Evolutionary conservation across 169 alveolate genomes (phyloP).

Genomic region (Babesia bigemina): DNA sequence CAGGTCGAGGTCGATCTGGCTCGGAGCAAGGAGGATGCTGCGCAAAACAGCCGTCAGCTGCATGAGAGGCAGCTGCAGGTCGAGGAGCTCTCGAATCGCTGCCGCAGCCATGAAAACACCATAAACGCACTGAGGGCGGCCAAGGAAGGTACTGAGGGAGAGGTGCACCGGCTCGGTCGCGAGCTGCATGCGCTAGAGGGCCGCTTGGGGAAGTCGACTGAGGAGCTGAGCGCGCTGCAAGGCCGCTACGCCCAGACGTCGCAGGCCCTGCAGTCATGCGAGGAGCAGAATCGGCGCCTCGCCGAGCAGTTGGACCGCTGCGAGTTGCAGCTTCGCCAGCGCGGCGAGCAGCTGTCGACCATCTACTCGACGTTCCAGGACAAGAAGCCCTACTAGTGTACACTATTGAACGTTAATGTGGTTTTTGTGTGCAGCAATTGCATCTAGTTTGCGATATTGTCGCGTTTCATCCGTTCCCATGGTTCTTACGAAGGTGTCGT

Average conservation of each 20-base stretch:
- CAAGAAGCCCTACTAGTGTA: slow-evolving; percentile 40
- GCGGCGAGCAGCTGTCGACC: slow-evolving; percentile 42
- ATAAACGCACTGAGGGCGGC: slow-evolving; percentile 16
- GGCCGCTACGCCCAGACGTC: slow-evolving; percentile 13
- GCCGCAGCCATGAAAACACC: slow-evolving; percentile 27
- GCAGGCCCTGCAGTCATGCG: slow-evolving; percentile 24
- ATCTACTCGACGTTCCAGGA: slow-evolving; percentile 40
- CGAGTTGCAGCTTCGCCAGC: slow-evolving; percentile 34
- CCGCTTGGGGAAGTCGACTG: slow-evolving; percentile 26
- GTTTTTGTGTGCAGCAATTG: neutral
- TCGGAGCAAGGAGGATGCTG: slow-evolving; percentile 30
- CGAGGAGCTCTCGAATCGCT: slow-evolving; percentile 21
- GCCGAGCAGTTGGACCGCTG: slow-evolving; percentile 37
- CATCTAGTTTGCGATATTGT: neutral
- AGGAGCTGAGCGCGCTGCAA: slow-evolving; percentile 18
- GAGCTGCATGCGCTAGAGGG: slow-evolving; percentile 37
- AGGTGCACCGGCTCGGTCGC: slow-evolving; percentile 25
- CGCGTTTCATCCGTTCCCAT: no score
- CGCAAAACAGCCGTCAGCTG: slow-evolving; percentile 12
- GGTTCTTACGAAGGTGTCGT: neutral
- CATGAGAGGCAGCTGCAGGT: slow-evolving; percentile 33
- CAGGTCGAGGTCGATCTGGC: slow-evolving; percentile 32
- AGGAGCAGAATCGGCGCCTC: slow-evolving; percentile 35
- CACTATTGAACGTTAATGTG: slow-evolving; percentile 29
- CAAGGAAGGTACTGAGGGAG: slow-evolving; percentile 29